Evolutionary conservation across 352 stramenopile genomes (phyloP), one percentile per base, ranked within the genome.

Genomic region (Phytophthora fragariae): DNA sequence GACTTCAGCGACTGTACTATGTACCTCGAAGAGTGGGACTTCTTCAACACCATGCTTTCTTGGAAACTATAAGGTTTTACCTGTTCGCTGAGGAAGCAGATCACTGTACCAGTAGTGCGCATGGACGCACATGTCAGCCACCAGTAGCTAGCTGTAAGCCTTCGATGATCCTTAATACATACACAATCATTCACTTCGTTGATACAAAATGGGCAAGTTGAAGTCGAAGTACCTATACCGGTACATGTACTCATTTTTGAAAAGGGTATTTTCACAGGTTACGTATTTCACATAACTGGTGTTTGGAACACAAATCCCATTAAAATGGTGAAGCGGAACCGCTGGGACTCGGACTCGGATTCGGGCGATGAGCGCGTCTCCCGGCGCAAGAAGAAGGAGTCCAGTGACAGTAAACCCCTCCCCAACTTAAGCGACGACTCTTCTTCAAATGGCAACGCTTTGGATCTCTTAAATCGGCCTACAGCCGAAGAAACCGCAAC

Each of bases 281-380:
- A 11, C n/a, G n/a, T 29, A 54, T n/a, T 44, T 57, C 6, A 9
- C 7, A 21, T 44, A 44, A 24, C 52, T 53, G 58, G 14, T 58
- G 54, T 53, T 2, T 3, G 8, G 15, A n/a, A 62, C 46, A 49
- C 14, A 29, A 41, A 59, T 54, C 27, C 24, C 2, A 59, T 41
- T 1, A 55, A 24, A 39, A 79, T 81, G 73, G 37, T 14, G 14
- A 93, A 92, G 74, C 76, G 86, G 29, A 86, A 88, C 56, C 86
- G 86, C 64, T 93, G 84, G 86, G 84, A 90, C 56, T 93, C 86
- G 29, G 84, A 90, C 65, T 93, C 86, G 50, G 82, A 91, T 57
- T 84, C 79, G 29, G 71, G 68, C 0, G 79, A 87, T 29, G 74
- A 72, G 33, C 31, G 31, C 62, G 52, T n/a, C 61, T 72, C 57